Base-by-base conservation (phyloP, 2,329 filamentous ascomycete species). In the Penicillium polonicum region DNA sequence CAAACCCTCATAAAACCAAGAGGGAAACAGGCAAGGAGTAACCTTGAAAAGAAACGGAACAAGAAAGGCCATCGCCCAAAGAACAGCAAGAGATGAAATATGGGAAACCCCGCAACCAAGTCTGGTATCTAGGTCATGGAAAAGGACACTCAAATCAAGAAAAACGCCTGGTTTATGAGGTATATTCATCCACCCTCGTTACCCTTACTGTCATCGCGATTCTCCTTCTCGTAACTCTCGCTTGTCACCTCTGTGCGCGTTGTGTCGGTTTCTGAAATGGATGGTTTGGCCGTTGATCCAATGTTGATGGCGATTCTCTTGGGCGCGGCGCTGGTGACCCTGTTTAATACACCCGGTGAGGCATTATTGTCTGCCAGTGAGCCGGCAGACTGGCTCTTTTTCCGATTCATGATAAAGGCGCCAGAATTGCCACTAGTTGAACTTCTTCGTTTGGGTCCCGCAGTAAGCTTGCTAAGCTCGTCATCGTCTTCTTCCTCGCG, bases 401-500 rank as follows among this genome's bases (percentile, higher is more conserved):
- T 75, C 44, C 70, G 68, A 44, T 71, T 65, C 27, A 76, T 36
- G 12, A 69, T 61, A 9, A 72, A 71, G 15, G 71, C 66, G 46
- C 71, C 71, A 5, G 70, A 67, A 48, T 72, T 74, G 48, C 72
- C 69, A 35, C 70, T 71, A 13, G 70, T 76, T 13, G 77, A 80
- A 58, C 76, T 79, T 58, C 79, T 72, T 52, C 79, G 73, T 64
- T 80, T 80, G 1, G 76, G 72, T 25, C 73, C 76, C 10, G 74
- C 71, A 63, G 90, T 86, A 66, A 97, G 82, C 75, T 94, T 96
- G 54, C 87, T 87, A n/a, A 97, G 78, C 69, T 93, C 91, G 63
- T 97, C 92, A 55, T 96, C 92, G 45, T 97, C 93, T 60, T 97
- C 93, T 71, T 96, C 92, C 66, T 82, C 78, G 43, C 94, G 85